Evolutionary conservation across 208 protist genomes (phyloP).

Genomic region (Trichomonas gallinae): DNA sequence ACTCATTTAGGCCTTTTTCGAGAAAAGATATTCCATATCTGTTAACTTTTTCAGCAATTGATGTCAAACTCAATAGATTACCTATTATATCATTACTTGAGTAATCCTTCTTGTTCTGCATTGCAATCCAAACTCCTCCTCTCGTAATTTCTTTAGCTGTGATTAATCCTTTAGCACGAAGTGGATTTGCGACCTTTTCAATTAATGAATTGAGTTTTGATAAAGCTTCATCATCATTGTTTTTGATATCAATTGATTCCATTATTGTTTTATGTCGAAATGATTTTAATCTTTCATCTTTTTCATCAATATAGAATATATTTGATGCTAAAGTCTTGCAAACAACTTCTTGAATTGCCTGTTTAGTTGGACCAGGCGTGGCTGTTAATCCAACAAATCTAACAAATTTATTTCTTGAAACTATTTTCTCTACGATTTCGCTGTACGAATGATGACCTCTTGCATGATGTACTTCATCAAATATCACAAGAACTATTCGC

Average conservation of each 20-base stretch:
- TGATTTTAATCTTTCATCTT: slow-evolving; percentile 13
- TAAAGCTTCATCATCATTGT: background rate
- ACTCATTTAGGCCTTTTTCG: background rate
- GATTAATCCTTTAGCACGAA: background rate
- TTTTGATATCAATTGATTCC: background rate
- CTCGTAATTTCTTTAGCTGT: background rate
- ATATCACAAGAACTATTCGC: background rate
- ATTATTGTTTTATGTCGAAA: slow-evolving; percentile 8
- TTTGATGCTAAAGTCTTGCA: slow-evolving; percentile 20
- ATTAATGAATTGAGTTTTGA: background rate
- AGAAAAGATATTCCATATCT: background rate
- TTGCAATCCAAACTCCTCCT: background rate
- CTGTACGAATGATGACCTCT: slow-evolving; percentile 34
- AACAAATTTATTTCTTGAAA: background rate
- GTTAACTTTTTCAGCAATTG: background rate
- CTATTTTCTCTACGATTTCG: background rate
- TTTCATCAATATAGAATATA: slow-evolving; percentile 1
- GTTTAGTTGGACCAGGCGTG: slow-evolving; percentile 38
- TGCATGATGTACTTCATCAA: slow-evolving; percentile 20
- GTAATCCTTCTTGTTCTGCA: background rate
- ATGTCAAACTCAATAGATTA: background rate
- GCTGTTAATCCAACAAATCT: slow-evolving; percentile 42
- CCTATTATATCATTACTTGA: background rate
- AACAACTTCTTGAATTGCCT: slow-evolving; percentile 31
- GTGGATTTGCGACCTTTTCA: background rate